Conservation (phyloP, 2,329 filamentous ascomycete species). For the Nigrospora oryzae region DNA sequence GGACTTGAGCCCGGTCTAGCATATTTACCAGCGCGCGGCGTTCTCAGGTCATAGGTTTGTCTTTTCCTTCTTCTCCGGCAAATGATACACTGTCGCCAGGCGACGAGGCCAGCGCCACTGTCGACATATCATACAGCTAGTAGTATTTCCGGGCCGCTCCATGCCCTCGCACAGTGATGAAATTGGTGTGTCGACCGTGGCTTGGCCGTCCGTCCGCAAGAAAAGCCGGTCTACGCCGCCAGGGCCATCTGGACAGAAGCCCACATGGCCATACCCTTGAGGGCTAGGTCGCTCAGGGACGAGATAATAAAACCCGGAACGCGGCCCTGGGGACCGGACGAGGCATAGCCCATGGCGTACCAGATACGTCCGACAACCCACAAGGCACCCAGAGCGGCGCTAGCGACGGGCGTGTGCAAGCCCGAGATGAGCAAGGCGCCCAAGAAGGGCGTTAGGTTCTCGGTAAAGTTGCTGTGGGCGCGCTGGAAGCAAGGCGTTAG, state of each 20-base stretch:
- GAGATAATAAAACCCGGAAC: slow-evolving; percentile 25
- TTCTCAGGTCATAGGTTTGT: too few relatives aligned
- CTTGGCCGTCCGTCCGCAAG: too few relatives aligned
- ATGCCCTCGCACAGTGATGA: too few relatives aligned
- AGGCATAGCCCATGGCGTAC: slow-evolving; percentile 49
- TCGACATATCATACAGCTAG: too few relatives aligned
- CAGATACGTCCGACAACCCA: slow-evolving; percentile 45
- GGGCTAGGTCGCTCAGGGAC: slow-evolving; percentile 22
- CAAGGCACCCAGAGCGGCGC: slow-evolving; percentile 37
- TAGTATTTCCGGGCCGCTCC: too few relatives aligned
- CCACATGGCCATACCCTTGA: slow-evolving; percentile 37
- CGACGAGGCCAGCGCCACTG: too few relatives aligned
- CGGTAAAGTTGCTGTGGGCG: slow-evolving; percentile 55
- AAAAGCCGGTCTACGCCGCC: slow-evolving; percentile 8
- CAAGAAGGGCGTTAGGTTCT: slow-evolving; percentile 49
- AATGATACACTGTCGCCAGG: too few relatives aligned
- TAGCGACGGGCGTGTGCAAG: slow-evolving; percentile 40
- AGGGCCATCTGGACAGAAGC: slow-evolving; percentile 28
- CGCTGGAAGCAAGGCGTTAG: slow-evolving; percentile 29
- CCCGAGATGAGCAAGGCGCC: slow-evolving; percentile 47
- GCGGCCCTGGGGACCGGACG: slow-evolving; percentile 36
- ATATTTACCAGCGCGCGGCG: too few relatives aligned
- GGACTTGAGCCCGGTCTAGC: too few relatives aligned
- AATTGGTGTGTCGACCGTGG: too few relatives aligned
- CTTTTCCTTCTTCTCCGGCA: too few relatives aligned